Percentiles rank a stretch among this genome's conserved stretches.
Conservation (phyloP, 208 protist species). For the Tetramitus jugosus region DNA sequence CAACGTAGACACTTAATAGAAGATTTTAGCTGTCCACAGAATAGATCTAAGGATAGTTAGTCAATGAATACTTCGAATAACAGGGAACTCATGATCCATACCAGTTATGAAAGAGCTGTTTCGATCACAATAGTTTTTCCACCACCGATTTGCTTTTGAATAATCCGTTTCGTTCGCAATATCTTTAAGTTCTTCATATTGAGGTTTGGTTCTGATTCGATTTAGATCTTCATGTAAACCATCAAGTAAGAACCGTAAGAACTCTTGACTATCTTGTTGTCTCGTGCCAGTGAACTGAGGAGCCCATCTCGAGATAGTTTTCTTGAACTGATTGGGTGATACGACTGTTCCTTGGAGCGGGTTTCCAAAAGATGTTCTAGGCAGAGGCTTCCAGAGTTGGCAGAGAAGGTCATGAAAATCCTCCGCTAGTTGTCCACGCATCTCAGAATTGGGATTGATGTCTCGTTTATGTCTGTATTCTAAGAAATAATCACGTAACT, state of each 20-base stretch:
- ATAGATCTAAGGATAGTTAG: too few species aligned
- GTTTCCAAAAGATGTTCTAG: too few species aligned
- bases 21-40: conserved; percentile 3
- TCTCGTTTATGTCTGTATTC: neutral
- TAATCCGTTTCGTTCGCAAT: neutral
- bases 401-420: too few species aligned
- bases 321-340: neutral
- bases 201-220: conserved; percentile 11
- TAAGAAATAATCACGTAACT: neutral
- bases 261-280: conserved; percentile 78
- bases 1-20: neutral
- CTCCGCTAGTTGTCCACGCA: neutral
- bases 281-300: neutral
- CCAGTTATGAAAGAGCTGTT: neutral
- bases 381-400: too few species aligned
- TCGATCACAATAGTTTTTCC: neutral
- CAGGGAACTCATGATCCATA: too few species aligned
- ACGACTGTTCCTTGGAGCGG: neutral
- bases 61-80: too few species aligned
- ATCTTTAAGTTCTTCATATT: conserved; percentile 21
- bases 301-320: neutral
- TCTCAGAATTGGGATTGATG: neutral
- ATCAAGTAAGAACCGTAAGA: conserved; percentile 66
- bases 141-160: neutral
- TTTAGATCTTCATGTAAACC: conserved; percentile 75